Conservation (phyloP, 495 filamentous ascomycete genomes). For the Aspergillus leporis region DNA sequence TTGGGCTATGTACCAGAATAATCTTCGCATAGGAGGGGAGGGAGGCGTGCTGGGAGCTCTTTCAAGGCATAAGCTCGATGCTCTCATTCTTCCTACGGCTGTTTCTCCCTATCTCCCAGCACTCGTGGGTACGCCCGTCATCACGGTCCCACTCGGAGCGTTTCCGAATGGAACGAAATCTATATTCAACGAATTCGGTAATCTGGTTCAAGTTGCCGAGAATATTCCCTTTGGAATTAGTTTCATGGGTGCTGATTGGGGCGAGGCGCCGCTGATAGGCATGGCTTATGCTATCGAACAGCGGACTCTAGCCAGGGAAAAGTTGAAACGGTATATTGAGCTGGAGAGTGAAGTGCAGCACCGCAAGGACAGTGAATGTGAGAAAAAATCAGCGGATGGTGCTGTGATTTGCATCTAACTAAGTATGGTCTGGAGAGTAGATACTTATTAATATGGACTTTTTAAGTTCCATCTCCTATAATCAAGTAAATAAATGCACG, state of each 20-base stretch:
- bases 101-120: slow-evolving; percentile 46
- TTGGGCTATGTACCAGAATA: slow-evolving; percentile 44
- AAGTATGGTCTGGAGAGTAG: too few species aligned
- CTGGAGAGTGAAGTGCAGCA: slow-evolving; percentile 44
- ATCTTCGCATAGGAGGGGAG: slow-evolving; percentile 44
- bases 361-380: too few species aligned
- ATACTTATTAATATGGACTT: too few species aligned
- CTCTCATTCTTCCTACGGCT: slow-evolving; percentile 51
- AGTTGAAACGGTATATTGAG: slow-evolving; percentile 48
- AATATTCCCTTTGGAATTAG: slow-evolving; percentile 59
- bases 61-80: slow-evolving; percentile 45
- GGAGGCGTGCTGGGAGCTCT: slow-evolving; percentile 54
- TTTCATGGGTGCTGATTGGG: slow-evolving; percentile 58
- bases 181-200: slow-evolving; percentile 34
- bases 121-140: slow-evolving; percentile 48
- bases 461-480: too few species aligned
- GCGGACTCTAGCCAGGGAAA: slow-evolving; percentile 50
- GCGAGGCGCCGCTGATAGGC: slow-evolving; percentile 60
- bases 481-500: too few species aligned
- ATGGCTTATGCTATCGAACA: slow-evolving; percentile 71
- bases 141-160: slow-evolving; percentile 55
- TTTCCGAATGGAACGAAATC: slow-evolving; percentile 47
- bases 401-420: too few species aligned
- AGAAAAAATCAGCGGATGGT: too few species aligned
- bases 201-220: slow-evolving; percentile 44